Base-by-base conservation (phyloP, 768 basidiomycete genomes). In the Cystobasidium ongulense region DNA sequence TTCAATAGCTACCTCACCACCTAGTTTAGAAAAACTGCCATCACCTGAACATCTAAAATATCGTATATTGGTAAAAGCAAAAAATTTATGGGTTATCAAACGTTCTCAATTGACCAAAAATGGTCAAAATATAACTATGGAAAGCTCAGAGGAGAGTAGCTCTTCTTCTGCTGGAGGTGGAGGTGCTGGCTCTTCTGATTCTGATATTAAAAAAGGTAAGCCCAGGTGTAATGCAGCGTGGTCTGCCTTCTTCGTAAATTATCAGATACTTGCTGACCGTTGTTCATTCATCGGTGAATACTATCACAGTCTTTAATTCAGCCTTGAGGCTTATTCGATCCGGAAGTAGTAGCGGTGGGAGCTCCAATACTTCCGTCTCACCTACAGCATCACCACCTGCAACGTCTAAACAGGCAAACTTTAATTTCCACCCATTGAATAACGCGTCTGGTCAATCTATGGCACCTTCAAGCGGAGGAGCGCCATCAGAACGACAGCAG, bases 41-140 rank as follows among this genome's bases (percentile, higher is more conserved):
- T 94, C 91, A 79, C 94, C 94, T 0, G 89, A 92, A 64, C 86
- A 88, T 21, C 83, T 98, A 61, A 89, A 86, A 80, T 85, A 87
- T 3, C 87, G 86, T 75, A 85, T 96, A n/a, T 80, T 96, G 39
- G 81, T 98, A 74, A 98, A 98, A 85, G 86, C 90, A 1, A 92
- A 92, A 84, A 90, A 91, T 77, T 80, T 90, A n/a, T 85, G 86
- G 62, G 80, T 90, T 29, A 81, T 84, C 11, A 54, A 71, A 27
- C 46, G n/a, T n/a, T n/a, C n/a, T n/a, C n/a, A 52, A 35, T 57
- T 59, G 0, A 21, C 71, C 33, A 54, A 46, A 33, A 50, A 73
- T 1, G 72, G 54, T 23, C 67, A 74, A 38, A 15, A 1, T 25
- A 10, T 23, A 61, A 2, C n/a, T n/a, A n/a, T n/a, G 17, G 73